Evolutionary conservation across 139 green algal species (phyloP).

Genomic region (Parachlorella kessleri): DNA sequence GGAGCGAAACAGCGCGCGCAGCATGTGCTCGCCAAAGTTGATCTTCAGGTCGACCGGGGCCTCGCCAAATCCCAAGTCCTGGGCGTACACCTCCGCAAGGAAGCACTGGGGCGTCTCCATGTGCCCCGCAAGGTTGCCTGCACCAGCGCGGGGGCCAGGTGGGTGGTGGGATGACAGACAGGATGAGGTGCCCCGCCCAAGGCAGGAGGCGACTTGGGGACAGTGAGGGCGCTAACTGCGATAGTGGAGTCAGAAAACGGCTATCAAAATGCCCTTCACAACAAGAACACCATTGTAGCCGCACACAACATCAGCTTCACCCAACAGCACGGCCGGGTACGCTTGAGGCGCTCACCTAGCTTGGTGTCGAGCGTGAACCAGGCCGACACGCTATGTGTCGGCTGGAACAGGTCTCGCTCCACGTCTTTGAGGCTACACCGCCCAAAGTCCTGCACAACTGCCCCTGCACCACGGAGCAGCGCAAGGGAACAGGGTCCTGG

Average conservation of each 20-base stretch:
- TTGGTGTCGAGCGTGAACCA: conserved; percentile 83
- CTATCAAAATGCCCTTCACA: too few relatives aligned
- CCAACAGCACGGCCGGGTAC: too few relatives aligned
- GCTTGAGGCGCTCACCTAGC: conserved; percentile 14
- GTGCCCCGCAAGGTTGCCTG: conserved; percentile 61
- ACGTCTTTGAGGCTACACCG: conserved; percentile 17
- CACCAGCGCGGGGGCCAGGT: neutral
- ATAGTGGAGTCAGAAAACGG: too few relatives aligned
- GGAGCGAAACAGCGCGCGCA: conserved; percentile 53
- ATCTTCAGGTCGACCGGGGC: conserved; percentile 60
- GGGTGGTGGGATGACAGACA: too few relatives aligned
- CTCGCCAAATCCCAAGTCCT: conserved; percentile 42
- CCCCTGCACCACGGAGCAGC: conserved; percentile 1
- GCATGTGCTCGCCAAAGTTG: conserved; percentile 66
- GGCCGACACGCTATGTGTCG: conserved; percentile 49
- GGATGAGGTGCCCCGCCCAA: too few relatives aligned
- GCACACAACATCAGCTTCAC: too few relatives aligned
- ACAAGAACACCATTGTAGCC: too few relatives aligned
- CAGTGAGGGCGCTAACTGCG: too few relatives aligned
- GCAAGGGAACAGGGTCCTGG: too few relatives aligned
- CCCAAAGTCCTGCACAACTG: conserved; percentile 40
- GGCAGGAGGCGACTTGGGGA: too few relatives aligned
- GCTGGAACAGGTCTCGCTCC: conserved; percentile 71
- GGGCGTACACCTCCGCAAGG: conserved; percentile 77
- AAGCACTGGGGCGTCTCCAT: conserved; percentile 83